Conservation (phyloP, 345 rosid species). For the Microthlaspi erraticum region DNA sequence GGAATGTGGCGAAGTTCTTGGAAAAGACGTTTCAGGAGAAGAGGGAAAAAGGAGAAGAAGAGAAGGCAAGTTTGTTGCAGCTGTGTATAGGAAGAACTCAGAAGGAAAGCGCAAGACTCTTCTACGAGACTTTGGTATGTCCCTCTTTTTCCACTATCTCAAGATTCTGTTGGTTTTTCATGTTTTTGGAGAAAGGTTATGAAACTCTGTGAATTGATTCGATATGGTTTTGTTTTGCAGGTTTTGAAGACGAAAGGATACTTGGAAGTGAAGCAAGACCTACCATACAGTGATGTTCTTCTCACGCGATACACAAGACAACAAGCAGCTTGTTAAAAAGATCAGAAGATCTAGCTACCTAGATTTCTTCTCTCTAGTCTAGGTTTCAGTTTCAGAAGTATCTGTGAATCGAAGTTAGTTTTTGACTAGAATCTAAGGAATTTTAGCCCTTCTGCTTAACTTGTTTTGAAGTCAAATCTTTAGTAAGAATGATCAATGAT, state of each 20-base stretch:
- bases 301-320: constrained; percentile 37
- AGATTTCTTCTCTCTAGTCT: background rate
- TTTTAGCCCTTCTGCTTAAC: constrained; percentile 2
- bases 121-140: constrained; percentile 88
- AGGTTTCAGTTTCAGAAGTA: constrained; percentile 1
- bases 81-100: constrained; percentile 60
- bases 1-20: constrained; percentile 60
- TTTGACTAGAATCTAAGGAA: background rate
- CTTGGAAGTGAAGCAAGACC: constrained; percentile 67
- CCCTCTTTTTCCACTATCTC: background rate
- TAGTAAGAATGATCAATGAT: background rate
- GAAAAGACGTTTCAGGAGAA: constrained; percentile 48
- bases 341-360: too few relatives aligned
- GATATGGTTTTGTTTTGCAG: constrained; percentile 48
- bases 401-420: constrained; percentile 9
- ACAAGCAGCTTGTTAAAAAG: constrained; percentile 37
- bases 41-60: constrained; percentile 52
- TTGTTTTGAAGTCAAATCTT: too few relatives aligned
- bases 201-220: background rate
- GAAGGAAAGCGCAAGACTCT: constrained; percentile 69
- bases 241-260: constrained; percentile 65
- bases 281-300: constrained; percentile 60
- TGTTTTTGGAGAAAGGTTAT: background rate
- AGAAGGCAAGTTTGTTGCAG: constrained; percentile 54
- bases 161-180: background rate